Conservation (phyloP, 2,329 filamentous ascomycete species). For the Botryotinia globosa region DNA sequence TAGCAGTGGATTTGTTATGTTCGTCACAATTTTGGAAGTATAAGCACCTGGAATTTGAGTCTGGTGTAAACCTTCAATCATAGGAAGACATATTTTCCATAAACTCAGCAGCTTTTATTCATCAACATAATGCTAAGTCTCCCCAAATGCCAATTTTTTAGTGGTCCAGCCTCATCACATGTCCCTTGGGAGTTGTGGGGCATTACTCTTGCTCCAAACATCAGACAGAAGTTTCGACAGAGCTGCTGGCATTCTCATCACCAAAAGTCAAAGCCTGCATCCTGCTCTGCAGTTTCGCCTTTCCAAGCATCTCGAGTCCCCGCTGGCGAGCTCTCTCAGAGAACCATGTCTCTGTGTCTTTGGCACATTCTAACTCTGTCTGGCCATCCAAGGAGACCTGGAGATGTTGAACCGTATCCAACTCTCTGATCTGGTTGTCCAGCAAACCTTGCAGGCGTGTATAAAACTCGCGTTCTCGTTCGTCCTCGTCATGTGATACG, state of each 20-base stretch:
- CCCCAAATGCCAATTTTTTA: no score
- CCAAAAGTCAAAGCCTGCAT: not conserved
- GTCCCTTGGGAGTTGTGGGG: no score
- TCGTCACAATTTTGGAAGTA: fast-evolving
- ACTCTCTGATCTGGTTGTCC: not conserved
- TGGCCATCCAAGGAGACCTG: not conserved
- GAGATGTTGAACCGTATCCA: not conserved
- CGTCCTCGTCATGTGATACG: not conserved
- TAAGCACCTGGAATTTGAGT: not conserved
- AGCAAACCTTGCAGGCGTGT: not conserved
- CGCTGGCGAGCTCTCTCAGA: not conserved
- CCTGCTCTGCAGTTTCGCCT: not conserved
- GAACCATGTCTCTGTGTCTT: not conserved
- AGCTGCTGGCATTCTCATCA: fast-evolving
- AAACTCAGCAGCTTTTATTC: fast-evolving
- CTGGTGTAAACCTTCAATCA: fast-evolving
- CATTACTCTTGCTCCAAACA: not conserved
- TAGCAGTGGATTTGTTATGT: fast-evolving
- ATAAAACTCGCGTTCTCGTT: not conserved
- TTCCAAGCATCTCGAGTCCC: not conserved
- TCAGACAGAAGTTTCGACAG: fast-evolving
- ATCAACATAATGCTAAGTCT: no score
- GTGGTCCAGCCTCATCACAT: no score
- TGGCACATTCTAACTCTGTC: not conserved
- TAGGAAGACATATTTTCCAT: fast-evolving